Evolutionary conservation across 164 flowering plant genomes (phyloP).

Genomic region (Vitis labrusca): DNA sequence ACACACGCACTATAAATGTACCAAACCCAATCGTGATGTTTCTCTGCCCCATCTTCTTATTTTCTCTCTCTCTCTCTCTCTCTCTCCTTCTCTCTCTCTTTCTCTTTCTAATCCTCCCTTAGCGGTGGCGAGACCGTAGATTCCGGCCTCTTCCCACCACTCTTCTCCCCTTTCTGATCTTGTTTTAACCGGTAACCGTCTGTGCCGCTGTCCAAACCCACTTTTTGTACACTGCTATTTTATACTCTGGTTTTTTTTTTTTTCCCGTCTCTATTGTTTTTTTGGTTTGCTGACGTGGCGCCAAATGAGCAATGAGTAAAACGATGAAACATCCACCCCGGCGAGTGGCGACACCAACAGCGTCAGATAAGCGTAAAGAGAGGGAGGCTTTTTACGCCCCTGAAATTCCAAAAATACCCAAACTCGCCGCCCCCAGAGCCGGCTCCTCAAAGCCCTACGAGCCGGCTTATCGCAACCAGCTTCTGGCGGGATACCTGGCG

Average conservation of each 20-base stretch:
- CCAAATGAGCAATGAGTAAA: background rate
- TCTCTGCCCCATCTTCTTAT: background rate
- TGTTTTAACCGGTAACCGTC: too few relatives aligned
- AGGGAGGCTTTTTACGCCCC: background rate
- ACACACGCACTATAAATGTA: too few relatives aligned
- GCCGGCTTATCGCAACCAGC: background rate
- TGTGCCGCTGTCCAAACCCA: too few relatives aligned
- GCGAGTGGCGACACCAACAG: background rate
- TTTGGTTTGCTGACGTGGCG: conserved; percentile 4
- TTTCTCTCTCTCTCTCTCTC: background rate
- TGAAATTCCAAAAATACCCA: background rate
- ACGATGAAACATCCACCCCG: background rate
- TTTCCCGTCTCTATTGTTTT: too few relatives aligned
- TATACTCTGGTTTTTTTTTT: background rate
- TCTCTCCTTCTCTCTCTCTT: background rate
- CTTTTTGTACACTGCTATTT: too few relatives aligned
- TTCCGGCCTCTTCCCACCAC: too few relatives aligned
- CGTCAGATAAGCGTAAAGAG: conserved; percentile 7
- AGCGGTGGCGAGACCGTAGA: too few relatives aligned
- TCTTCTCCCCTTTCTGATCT: too few relatives aligned
- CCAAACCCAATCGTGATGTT: background rate
- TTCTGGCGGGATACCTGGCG: conserved; percentile 23
- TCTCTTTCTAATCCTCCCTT: background rate
- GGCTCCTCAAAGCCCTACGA: background rate
- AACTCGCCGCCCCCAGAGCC: background rate